Evolutionary conservation across 768 basidiomycete species (phyloP).

Genomic region (Amanita rubescens): DNA sequence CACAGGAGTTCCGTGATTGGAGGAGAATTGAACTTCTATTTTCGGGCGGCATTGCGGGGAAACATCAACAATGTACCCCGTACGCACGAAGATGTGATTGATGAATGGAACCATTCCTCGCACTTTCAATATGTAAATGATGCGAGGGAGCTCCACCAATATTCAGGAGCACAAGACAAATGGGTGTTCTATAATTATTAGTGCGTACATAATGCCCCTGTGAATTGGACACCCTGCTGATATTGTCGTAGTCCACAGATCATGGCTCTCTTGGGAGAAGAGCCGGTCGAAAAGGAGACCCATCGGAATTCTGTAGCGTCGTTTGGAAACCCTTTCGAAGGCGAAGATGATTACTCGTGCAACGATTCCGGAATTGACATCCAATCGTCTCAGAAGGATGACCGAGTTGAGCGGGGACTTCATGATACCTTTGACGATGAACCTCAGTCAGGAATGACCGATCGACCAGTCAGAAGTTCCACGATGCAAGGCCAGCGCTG

Average conservation of each 20-base stretch:
- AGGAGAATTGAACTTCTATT: background rate
- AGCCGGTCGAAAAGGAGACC: background rate
- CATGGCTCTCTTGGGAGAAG: background rate
- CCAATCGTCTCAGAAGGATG: background rate
- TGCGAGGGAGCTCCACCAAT: background rate
- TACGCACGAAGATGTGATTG: background rate
- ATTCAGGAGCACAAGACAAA: background rate
- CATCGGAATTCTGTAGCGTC: background rate
- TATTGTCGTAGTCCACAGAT: background rate
- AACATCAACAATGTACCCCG: background rate
- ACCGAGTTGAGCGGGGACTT: background rate
- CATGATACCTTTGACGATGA: background rate
- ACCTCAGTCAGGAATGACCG: background rate
- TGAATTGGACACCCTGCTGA: background rate
- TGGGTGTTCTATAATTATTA: conserved; percentile 5
- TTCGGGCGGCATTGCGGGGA: background rate
- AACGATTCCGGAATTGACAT: conserved; percentile 4
- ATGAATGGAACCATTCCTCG: background rate
- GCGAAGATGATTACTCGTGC: background rate
- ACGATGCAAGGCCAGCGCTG: background rate
- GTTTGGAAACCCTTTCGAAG: background rate
- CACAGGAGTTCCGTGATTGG: background rate
- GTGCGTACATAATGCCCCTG: background rate
- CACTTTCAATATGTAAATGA: background rate
- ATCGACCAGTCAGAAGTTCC: background rate